Evolutionary conservation across 2,329 filamentous ascomycete species (phyloP), one percentile per base, ranked within the genome.

Genomic region (Macrophomina pseudophaseolina): DNA sequence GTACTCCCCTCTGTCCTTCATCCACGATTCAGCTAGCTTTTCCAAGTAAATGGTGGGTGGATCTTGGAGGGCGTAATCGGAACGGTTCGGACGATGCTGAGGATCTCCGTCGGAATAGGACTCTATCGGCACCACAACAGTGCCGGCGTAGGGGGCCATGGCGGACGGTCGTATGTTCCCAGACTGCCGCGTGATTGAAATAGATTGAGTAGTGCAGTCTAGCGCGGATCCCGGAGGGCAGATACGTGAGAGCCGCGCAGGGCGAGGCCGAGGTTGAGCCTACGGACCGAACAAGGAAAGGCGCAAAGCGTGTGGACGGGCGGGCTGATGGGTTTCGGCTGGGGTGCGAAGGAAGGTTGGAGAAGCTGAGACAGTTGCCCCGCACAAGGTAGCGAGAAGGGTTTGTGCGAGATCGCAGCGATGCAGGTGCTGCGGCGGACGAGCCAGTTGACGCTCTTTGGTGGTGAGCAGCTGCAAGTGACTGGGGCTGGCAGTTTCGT

Each of bases 11-110:
- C 75, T 75, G 30, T 79, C 72, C 54, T 80, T 70, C 73, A 86
- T 79, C 85, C 85, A 87, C 54, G 78, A 73, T 11, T 72, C 74
- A 0, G 77, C 85, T 7, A 87, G 72, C 62, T 82, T 82, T 33
- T 80, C 76, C 0, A 84, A 76, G 71, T 86, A 86, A 1, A 77
- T 68, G 1, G 71, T 75, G 7, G 60, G 49, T 0, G 77, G 81
- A 53, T 83, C 74, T 0, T 79, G 71, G 28, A 75, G 69, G 3
- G 73, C 71, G 65, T 79, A 80, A 2, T 72, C 70, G n/a, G 72
- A 68, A 18, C 71, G 69, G 11, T 68, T 73, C 4, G 81, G 82
- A 79, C 80, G 38, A 42, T 79, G 78, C 0, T 68, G 70, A 0
- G 74, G 67, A 65, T 80, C 77, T 0, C 77, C 79, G 62, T 80